Percentiles rank a stretch among this genome's conserved stretches.
These are phyloP conservation scores for Musa acuminata DNA, from an alignment of 176 grass and related monocot species.

Conservation along the genomic window DNA sequence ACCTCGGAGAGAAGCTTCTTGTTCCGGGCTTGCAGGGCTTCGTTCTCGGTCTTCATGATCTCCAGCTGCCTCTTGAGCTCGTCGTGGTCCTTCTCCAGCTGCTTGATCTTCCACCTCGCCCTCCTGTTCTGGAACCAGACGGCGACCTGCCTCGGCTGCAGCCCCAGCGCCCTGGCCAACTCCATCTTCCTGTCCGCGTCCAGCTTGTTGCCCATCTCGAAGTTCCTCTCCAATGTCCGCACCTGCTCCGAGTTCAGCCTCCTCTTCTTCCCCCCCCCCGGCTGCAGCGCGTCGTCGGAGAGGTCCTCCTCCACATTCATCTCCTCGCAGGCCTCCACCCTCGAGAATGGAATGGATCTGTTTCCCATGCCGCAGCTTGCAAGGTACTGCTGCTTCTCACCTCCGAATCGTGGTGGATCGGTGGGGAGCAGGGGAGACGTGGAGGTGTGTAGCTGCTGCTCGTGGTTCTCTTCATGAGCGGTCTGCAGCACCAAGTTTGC, in stretches of 20 bases:
- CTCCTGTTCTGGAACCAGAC: conserved; percentile 17
- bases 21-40: conserved; percentile 3
- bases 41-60: conserved; percentile 1
- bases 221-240: conserved; percentile 10
- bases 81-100: conserved; percentile 2
- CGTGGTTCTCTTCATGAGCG: background rate
- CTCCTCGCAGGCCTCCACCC: too few species aligned
- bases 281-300: background rate
- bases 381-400: too few species aligned
- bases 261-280: background rate
- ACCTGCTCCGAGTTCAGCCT: conserved; percentile 16
- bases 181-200: conserved; percentile 8
- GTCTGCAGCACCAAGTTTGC: background rate
- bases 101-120: conserved; percentile 20
- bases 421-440: background rate
- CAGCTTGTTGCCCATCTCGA: conserved; percentile 9
- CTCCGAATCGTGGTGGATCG: too few species aligned
- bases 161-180: conserved; percentile 1
- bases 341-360: too few species aligned
- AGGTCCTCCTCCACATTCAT: background rate
- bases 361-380: too few species aligned
- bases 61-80: conserved; percentile 1
- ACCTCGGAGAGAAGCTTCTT: conserved; percentile 14
- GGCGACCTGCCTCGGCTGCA: conserved; percentile 11
- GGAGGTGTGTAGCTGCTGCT: background rate